Evolutionary conservation across 176 grass and related monocot genomes (phyloP), one percentile per base, ranked within the genome.

Genomic region (Puccinellia tenuiflora): DNA sequence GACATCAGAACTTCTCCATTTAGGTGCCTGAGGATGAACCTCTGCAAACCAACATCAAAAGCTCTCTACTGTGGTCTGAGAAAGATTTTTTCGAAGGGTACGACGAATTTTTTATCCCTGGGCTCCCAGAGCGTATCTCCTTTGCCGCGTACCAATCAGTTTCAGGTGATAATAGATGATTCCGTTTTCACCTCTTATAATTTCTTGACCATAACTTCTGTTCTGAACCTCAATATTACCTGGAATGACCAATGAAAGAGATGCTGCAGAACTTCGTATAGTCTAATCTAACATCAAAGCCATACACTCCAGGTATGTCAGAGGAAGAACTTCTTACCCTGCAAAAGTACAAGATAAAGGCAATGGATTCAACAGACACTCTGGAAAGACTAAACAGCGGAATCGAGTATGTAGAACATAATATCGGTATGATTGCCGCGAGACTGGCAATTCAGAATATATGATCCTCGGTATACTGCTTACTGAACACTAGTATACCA

Each of bases 361-460:
- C 89, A 83, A 98, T 93, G 93, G 89, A 98, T 73, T 90, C 73
- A 56, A 87, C n/a, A 65, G 77, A 95, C 33, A 98, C 88, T 55
- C 66, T 88, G 30, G 89, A 98, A 87, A 93, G 96, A 86, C 34
- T 92, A 39, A 60, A 81, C 68, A 77, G 17, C 30, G 85, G 87
- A 50, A 92, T 93, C 17, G 60, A 88, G 34, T 98, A 90, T 38
- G 77, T 93, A 53, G 75, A 85, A 67, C 76, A 92, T 69, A 93
- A 87, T 66, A 95, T 95, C 2, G 81, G 88, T 34, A 95, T 98
- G 92, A 77, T 95, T 85, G 89, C 89, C 17, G 96, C 96, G 12
- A 91, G 90, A 85, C 80, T 98, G 15, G 96, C 96, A 16, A 93
- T 98, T 90, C 96, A 98, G 85, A 91, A 92, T 76, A 76, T 98